A percentile compares a stretch with the other conserved stretches of the same genome.
Evolutionary conservation across 176 grass and related monocot genomes (phyloP).

Genomic region (Bromus sterilis): DNA sequence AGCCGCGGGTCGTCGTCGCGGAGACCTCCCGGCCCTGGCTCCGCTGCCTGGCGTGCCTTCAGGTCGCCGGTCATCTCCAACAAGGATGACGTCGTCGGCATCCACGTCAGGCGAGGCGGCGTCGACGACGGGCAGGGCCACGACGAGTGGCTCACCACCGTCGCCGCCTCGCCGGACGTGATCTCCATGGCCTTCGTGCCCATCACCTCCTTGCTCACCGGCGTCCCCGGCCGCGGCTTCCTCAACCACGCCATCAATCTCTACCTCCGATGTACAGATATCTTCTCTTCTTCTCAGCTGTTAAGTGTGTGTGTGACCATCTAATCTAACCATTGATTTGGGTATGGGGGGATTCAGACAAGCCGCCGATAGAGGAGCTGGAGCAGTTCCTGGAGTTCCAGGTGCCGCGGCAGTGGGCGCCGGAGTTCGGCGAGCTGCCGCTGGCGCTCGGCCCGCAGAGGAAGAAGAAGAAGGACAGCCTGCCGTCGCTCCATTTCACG

Average conservation of each 20-base stretch:
- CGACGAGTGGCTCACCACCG: slow-evolving; percentile 60
- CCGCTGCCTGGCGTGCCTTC: slow-evolving; percentile 24
- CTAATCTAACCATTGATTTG: not conserved
- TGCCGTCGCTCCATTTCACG: slow-evolving; percentile 72
- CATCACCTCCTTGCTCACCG: slow-evolving; percentile 56
- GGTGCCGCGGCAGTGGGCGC: slow-evolving; percentile 81
- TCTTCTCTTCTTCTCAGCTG: not conserved
- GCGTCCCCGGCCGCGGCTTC: slow-evolving; percentile 62
- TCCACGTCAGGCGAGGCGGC: slow-evolving; percentile 71
- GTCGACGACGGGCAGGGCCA: slow-evolving; percentile 42
- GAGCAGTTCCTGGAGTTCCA: slow-evolving; percentile 81
- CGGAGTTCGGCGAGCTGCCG: slow-evolving; percentile 73
- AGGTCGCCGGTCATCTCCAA: slow-evolving; percentile 37
- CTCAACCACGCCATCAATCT: slow-evolving; percentile 81
- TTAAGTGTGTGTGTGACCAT: not conserved
- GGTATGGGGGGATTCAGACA: slow-evolving; percentile 47
- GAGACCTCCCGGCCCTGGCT: slow-evolving; percentile 30
- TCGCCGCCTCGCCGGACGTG: slow-evolving; percentile 45
- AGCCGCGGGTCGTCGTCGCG: not conserved
- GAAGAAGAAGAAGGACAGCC: slow-evolving; percentile 49
- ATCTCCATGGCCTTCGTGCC: slow-evolving; percentile 78
- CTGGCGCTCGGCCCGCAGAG: slow-evolving; percentile 51
- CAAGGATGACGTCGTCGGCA: slow-evolving; percentile 55
- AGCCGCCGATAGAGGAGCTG: slow-evolving; percentile 89
- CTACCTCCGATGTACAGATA: slow-evolving; percentile 70